Conservation (phyloP, 164 flowering plant species). For the Paratinospora sagittata region DNA sequence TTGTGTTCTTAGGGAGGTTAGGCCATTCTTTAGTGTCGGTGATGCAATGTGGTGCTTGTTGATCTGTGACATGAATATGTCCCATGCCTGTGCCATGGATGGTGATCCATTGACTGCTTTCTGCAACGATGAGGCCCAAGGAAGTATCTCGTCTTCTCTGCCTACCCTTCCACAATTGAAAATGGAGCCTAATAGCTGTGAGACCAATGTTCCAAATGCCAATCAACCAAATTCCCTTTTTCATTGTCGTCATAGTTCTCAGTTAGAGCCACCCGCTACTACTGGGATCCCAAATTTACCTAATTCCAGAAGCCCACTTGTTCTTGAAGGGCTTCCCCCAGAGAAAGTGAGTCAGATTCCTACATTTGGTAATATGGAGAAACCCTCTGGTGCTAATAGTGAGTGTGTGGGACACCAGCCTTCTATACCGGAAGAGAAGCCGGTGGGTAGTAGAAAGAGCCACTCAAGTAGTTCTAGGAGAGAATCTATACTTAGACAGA, state of each 20-base stretch:
- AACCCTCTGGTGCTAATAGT: conserved; percentile 33
- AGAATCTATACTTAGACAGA: conserved; percentile 67
- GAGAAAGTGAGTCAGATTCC: conserved; percentile 39
- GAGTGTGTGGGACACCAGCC: conserved; percentile 27
- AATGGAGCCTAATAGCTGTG: conserved; percentile 34
- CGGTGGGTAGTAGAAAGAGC: conserved; percentile 41
- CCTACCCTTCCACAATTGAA: conserved; percentile 31
- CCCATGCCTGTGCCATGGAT: conserved; percentile 91
- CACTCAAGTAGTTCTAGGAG: conserved; percentile 47
- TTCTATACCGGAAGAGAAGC: conserved; percentile 40
- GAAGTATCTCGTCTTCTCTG: conserved; percentile 31
- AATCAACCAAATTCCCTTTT: conserved; percentile 27
- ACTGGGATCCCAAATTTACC: conserved; percentile 33
- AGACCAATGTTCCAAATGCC: conserved; percentile 31
- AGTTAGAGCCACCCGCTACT: conserved; percentile 27
- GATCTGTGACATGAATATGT: conserved; percentile 90
- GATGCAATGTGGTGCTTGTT: conserved; percentile 98
- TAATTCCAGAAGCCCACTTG: conserved; percentile 32
- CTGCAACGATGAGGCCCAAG: conserved; percentile 32
- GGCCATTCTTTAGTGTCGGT: conserved; percentile 81
- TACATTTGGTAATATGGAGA: conserved; percentile 25
- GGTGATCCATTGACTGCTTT: conserved; percentile 47
- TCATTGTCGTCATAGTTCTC: conserved; percentile 32
- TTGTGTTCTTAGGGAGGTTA: conserved; percentile 76
- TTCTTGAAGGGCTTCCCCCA: conserved; percentile 25